Evolutionary conservation across 148 eudicot species (phyloP), one percentile per base, ranked within the genome.

Genomic region (Amaranthus cruentus): DNA sequence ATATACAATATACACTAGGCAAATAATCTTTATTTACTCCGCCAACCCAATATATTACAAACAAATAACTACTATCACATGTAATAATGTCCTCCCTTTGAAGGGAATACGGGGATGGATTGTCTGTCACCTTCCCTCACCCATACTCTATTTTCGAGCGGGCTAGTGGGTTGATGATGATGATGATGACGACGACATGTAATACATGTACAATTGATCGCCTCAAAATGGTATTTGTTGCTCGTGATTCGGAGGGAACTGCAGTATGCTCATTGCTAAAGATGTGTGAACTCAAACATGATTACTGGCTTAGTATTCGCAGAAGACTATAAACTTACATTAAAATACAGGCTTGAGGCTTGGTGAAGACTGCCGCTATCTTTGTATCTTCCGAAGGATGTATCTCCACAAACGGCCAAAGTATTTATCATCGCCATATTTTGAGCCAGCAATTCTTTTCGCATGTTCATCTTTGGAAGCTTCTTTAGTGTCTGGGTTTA

Each of bases 321-420:
- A 28, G 38, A 28, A 28, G 63, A 60, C 6, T 49, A 54, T n/a
- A 66, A 66, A 13, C 15, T n/a, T 66, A n/a, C 69, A 49, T 55
- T 66, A 59, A 55, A 50, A 49, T 18, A 54, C 5, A 55, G 70
- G 58, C 42, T 28, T 28, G 38, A 28, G 38, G 38, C 47, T 18
- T 42, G 11, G 10, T 52, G 2, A 74, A 55, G 59, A 62, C 2
- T 44, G 47, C 21, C 44, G 18, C 51, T 10, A 65, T 81, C 76
- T 80, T 68, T 84, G 69, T 51, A 79, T 75, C 57, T 71, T 86
- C 50, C 77, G 47, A 51, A 84, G 71, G 64, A 79, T 81, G 11
- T 79, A 74, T 73, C 81, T 74, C 87, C 86, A 82, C 42, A 82
- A 64, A 51, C 90, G 82, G 46, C 76, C 71, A 21, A 90, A 64